Evolutionary conservation across 371 early-diverging fungal genomes (phyloP).

Genomic region (Smittium mucronatum): DNA sequence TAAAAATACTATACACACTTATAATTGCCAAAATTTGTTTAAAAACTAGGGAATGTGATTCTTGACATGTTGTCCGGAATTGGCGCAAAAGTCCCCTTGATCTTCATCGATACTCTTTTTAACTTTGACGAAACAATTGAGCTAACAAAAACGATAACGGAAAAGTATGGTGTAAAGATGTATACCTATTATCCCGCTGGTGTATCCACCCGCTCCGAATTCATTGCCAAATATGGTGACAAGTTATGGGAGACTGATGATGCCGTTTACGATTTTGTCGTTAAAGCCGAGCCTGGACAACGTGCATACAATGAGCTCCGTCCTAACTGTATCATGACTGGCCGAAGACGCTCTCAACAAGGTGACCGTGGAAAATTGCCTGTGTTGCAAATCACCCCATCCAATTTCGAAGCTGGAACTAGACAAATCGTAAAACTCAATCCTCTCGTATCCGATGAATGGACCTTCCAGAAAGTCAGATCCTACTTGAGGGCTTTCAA

Average conservation of each 20-base stretch:
- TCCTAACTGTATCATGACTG: conserved; percentile 71
- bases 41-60: conserved; percentile 20
- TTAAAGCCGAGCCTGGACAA: conserved; percentile 86
- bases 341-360: conserved; percentile 78
- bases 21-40: background rate
- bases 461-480: conserved; percentile 81
- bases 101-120: conserved; percentile 85
- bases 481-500: conserved; percentile 68
- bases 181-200: conserved; percentile 59
- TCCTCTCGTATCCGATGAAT: conserved; percentile 45
- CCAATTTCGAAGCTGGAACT: conserved; percentile 9
- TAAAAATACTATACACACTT: conserved; percentile 15
- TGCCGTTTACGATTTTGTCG: conserved; percentile 71
- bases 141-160: conserved; percentile 48
- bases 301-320: conserved; percentile 66
- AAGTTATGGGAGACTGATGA: conserved; percentile 70
- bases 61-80: conserved; percentile 22
- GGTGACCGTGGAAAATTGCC: conserved; percentile 64
- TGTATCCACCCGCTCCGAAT: conserved; percentile 44
- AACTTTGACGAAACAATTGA: conserved; percentile 83
- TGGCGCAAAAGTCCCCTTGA: conserved; percentile 46
- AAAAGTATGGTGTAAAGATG: conserved; percentile 56
- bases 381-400: conserved; percentile 62
- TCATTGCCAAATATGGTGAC: conserved; percentile 56
- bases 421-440: conserved; percentile 9